Evolutionary conservation across 305 asterid species (phyloP).

Genomic region (Fraxinus angustifolia): DNA sequence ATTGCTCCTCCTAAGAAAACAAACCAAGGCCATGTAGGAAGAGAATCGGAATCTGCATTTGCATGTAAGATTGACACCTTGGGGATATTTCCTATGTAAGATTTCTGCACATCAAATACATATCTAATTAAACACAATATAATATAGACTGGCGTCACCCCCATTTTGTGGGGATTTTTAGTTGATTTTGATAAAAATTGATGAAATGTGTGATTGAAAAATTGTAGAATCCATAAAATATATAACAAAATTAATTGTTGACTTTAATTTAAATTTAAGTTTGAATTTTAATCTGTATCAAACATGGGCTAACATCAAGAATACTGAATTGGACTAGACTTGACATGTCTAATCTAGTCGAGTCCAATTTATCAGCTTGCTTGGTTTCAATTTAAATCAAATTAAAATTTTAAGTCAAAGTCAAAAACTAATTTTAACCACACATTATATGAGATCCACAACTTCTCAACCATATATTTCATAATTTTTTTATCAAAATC

Average conservation of each 20-base stretch:
- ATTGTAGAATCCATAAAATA: too few relatives aligned
- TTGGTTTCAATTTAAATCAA: not conserved
- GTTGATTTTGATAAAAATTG: not conserved
- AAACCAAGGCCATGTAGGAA: slow-evolving; percentile 85
- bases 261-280: too few relatives aligned
- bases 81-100: slow-evolving; percentile 37
- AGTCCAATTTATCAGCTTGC: not conserved
- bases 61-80: slow-evolving; percentile 36
- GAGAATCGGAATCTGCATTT: slow-evolving; percentile 26
- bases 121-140: not conserved
- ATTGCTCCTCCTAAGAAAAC: slow-evolving; percentile 74
- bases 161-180: not conserved
- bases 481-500: not conserved
- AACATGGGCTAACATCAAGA: not conserved
- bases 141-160: not conserved
- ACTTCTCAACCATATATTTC: not conserved
- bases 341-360: not conserved
- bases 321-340: not conserved
- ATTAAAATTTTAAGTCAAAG: not conserved
- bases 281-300: not conserved
- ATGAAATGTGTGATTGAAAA: too few relatives aligned
- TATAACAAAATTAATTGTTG: too few relatives aligned
- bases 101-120: slow-evolving; percentile 41
- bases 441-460: not conserved
- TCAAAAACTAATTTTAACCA: not conserved